Evolutionary conservation across 192 early-diverging fungal genomes (phyloP), one percentile per base, ranked within the genome.

Genomic region (Entomortierella lignicola): DNA sequence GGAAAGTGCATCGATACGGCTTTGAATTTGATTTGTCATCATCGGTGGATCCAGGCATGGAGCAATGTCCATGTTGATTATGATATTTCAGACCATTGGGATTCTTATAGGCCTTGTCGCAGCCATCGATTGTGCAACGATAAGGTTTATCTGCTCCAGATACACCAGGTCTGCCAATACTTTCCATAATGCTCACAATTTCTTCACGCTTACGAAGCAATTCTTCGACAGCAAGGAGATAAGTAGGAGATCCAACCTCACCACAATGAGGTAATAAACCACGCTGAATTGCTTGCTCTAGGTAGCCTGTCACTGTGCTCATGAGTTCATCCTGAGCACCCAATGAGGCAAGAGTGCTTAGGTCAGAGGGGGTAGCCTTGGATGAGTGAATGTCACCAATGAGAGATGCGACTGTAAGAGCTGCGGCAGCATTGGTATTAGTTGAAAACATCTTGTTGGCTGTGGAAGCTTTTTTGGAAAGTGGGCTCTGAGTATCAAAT

Each of bases 41-140:
- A 32, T 90, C 89, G 50, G 71, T 66, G 11, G 82, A 82, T 30
- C 81, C 73, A n/a, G 82, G 56, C 25, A 67, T 42, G 25, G 81
- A 71, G 75, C 92, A 92, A 77, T 99, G 97, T 17, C 96, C 95
- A 81, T 99, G 96, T 80, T 93, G 86, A 80, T 95, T 91, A 84
- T 99, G 96, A 86, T 99, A 99, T 82, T 98, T 99, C 68, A 99
- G 86, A 10, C 97, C 96, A 51, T 97, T 97, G 34, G 96, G 96
- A 79, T 99, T 99, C 84, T 99, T 99, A 86, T 99, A 99, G 12
- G 95, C 91, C 85, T 98, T 97, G 65, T 87, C 88, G 82, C 97
- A 98, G 15, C 94, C 93, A 26, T 83, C 71, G 29, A 96, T 79
- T 8, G 90, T 88, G 84, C 95, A 97, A 69, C 91, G 91, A 82